phyloP scores from a whole-genome alignment of 371 early-diverging fungal genomes.

The Lichtheimia hyalospora region DNA sequence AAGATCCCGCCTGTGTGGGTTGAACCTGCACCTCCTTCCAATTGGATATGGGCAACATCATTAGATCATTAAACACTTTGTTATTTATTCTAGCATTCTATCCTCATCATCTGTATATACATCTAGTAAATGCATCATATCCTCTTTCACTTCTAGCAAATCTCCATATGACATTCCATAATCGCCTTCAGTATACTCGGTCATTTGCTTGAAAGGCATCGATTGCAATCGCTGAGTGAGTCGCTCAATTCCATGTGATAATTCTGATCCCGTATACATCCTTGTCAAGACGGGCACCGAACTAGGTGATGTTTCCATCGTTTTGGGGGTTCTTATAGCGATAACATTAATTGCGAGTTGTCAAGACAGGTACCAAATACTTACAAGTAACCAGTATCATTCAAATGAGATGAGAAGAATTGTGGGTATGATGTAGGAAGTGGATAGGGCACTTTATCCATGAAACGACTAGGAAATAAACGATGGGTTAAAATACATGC shows the following conservation, averaged over 20 bases:
- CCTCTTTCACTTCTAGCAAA: slow-evolving; percentile 49
- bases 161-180: slow-evolving; percentile 44
- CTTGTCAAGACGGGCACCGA: slow-evolving; percentile 40
- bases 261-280: slow-evolving; percentile 37
- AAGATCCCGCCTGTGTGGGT: slow-evolving; percentile 45
- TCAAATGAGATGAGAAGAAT: slow-evolving; percentile 19
- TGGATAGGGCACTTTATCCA: slow-evolving; percentile 26
- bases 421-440: slow-evolving; percentile 41
- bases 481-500: too few relatives aligned
- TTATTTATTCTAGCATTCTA: slow-evolving; percentile 10
- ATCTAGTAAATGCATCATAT: slow-evolving; percentile 46
- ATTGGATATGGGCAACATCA: slow-evolving; percentile 41
- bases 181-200: slow-evolving; percentile 47
- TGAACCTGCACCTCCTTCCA: slow-evolving; percentile 42
- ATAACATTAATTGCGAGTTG: background rate
- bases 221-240: slow-evolving; percentile 30
- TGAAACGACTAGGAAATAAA: slow-evolving; percentile 7
- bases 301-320: slow-evolving; percentile 1
- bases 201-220: slow-evolving; percentile 38
- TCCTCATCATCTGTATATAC: slow-evolving; percentile 33
- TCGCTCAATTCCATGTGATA: slow-evolving; percentile 34
- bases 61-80: slow-evolving; percentile 6
- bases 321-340: background rate
- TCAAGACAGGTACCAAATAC: too few relatives aligned
- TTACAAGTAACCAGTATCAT: slow-evolving; percentile 22